phyloP scores from a whole-genome alignment of 164 flowering plant species.

The Vitis amurensis region DNA sequence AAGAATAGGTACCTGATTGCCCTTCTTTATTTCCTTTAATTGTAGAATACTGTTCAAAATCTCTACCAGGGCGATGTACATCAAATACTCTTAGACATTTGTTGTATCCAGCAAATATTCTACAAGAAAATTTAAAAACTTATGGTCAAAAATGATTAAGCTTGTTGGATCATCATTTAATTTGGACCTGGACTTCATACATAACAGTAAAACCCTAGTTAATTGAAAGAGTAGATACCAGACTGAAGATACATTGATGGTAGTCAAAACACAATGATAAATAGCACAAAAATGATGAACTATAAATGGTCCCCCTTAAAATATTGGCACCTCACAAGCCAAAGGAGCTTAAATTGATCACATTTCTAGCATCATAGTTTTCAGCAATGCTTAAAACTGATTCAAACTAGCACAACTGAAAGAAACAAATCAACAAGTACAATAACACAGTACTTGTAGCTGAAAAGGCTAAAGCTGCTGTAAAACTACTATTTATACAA shows the following conservation, averaged over 20 bases:
- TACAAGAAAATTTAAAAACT: slow-evolving; percentile 21
- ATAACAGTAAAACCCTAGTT: background rate
- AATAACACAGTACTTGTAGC: too few relatives aligned
- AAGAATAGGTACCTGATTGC: slow-evolving; percentile 59
- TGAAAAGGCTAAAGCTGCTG: too few relatives aligned
- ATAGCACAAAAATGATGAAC: too few relatives aligned
- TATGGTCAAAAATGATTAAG: background rate
- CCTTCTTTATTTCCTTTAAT: slow-evolving; percentile 83
- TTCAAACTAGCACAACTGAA: too few relatives aligned
- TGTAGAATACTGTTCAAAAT: slow-evolving; percentile 74
- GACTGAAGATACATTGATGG: background rate
- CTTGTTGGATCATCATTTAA: background rate
- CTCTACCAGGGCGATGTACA: slow-evolving; percentile 93
- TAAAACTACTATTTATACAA: too few relatives aligned
- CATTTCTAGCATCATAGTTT: too few relatives aligned
- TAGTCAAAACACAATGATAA: too few relatives aligned
- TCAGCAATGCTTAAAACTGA: too few relatives aligned
- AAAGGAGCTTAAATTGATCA: too few relatives aligned
- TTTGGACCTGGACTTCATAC: background rate
- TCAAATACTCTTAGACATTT: slow-evolving; percentile 81
- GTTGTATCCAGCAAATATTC: slow-evolving; percentile 96
- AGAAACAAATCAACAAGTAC: too few relatives aligned
- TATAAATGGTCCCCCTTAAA: too few relatives aligned
- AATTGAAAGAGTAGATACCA: background rate
- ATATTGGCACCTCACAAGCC: too few relatives aligned